Conservation (phyloP, 352 stramenopile genomes). For the Globisporangium acanthophoron region DNA sequence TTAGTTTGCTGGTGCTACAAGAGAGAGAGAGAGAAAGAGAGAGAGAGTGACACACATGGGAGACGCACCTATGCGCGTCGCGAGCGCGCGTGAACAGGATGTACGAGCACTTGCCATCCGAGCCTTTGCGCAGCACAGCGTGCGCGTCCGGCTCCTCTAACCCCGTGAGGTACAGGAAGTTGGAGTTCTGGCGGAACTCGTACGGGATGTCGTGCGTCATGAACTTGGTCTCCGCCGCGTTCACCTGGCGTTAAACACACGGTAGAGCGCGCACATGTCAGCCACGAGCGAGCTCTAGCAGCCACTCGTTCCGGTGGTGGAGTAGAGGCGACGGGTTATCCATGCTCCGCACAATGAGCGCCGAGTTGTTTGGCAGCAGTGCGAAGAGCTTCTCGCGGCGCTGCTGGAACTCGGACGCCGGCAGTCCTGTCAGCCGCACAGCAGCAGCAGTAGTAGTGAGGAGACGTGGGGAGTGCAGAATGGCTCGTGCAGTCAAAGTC, state of each 20-base stretch:
- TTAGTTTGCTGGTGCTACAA: background rate
- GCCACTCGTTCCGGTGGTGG: background rate
- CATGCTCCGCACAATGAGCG: conserved; percentile 47
- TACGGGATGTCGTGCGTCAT: conserved; percentile 87
- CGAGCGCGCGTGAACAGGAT: conserved; percentile 74
- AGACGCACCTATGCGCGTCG: conserved; percentile 30
- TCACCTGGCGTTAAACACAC: conserved; percentile 20
- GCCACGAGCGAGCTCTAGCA: background rate
- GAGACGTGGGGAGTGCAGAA: no score
- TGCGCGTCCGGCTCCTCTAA: conserved; percentile 73
- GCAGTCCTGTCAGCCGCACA: conserved; percentile 25
- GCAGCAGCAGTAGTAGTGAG: background rate
- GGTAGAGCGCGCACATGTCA: background rate
- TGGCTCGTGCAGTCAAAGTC: no score
- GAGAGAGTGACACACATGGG: conserved; percentile 20
- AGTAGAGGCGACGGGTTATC: background rate
- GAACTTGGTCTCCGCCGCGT: conserved; percentile 71
- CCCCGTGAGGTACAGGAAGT: conserved; percentile 84
- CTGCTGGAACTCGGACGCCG: conserved; percentile 54
- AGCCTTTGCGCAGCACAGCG: conserved; percentile 69
- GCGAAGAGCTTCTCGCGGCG: conserved; percentile 60
- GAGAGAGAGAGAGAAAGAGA: no score
- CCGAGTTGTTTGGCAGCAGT: conserved; percentile 61
- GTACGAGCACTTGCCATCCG: conserved; percentile 49
- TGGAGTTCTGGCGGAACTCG: conserved; percentile 82